Evolutionary conservation across 2,329 filamentous ascomycete genomes (phyloP).

Genomic region (Pseudomassariella vexata): DNA sequence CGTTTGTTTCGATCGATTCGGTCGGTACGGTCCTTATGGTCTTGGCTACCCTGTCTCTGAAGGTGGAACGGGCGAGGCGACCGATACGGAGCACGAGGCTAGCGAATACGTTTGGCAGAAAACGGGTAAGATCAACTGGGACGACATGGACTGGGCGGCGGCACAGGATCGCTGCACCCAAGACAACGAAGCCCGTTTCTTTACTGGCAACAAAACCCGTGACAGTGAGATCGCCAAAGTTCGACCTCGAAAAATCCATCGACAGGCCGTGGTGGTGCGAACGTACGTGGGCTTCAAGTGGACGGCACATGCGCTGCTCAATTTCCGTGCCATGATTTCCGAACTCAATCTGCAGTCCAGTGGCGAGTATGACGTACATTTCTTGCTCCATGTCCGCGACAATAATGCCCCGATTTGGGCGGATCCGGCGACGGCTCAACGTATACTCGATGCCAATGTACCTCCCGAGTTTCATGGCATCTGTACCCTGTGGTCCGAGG

Average conservation of each 20-base stretch:
- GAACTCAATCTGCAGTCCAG: slow-evolving; percentile 74
- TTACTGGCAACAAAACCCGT: slow-evolving; percentile 29
- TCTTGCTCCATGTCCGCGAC: slow-evolving; percentile 80
- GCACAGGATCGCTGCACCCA: slow-evolving; percentile 49
- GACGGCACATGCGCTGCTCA: slow-evolving; percentile 70
- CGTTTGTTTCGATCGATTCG: slow-evolving; percentile 83
- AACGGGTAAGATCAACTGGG: slow-evolving; percentile 51
- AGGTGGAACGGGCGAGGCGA: slow-evolving; percentile 66
- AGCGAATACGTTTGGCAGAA: slow-evolving; percentile 52
- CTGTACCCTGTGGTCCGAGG: slow-evolving; percentile 78
- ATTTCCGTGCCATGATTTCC: slow-evolving; percentile 74
- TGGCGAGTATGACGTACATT: slow-evolving; percentile 77
- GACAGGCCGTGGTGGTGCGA: slow-evolving; percentile 72
- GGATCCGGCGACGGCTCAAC: slow-evolving; percentile 66
- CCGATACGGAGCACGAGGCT: slow-evolving; percentile 67
- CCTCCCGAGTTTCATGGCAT: slow-evolving; percentile 73
- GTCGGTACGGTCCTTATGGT: slow-evolving; percentile 78
- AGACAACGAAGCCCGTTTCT: slow-evolving; percentile 60
- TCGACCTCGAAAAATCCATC: slow-evolving; percentile 37
- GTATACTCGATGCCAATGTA: slow-evolving; percentile 60
- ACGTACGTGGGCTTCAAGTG: slow-evolving; percentile 78
- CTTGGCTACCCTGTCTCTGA: slow-evolving; percentile 70
- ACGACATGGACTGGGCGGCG: slow-evolving; percentile 46
- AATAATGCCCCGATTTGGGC: slow-evolving; percentile 75
- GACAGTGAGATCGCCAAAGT: slow-evolving; percentile 20